Percentiles rank a stretch among this genome's conserved stretches.
Conservation (phyloP, 441 rosid genomes). For the Geranium incanum region DNA sequence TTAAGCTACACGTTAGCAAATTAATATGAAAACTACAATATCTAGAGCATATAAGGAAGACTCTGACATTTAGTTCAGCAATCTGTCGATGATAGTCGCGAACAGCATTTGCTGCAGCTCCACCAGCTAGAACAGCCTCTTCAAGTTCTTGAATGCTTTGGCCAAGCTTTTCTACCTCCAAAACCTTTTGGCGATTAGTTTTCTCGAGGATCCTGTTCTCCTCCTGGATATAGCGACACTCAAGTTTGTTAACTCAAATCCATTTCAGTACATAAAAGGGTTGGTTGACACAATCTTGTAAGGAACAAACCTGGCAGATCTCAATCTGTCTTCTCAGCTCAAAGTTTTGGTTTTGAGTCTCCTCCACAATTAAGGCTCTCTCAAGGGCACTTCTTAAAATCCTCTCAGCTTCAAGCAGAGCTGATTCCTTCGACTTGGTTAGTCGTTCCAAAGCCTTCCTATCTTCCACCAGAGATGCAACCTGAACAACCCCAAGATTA, state of each 20-base stretch:
- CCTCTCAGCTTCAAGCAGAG: slow-evolving; percentile 82
- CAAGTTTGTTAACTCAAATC: background rate
- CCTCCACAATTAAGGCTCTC: slow-evolving; percentile 81
- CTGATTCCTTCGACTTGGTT: slow-evolving; percentile 70
- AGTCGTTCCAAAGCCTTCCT: slow-evolving; percentile 84
- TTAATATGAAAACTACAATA: background rate
- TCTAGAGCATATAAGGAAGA: background rate
- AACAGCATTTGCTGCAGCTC: slow-evolving; percentile 72
- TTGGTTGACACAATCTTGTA: background rate
- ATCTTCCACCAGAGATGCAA: slow-evolving; percentile 66
- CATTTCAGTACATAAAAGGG: slow-evolving; percentile 2
- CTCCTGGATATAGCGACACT: slow-evolving; percentile 38
- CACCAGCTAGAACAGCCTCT: slow-evolving; percentile 73
- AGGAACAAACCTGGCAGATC: slow-evolving; percentile 53
- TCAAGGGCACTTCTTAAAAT: slow-evolving; percentile 73
- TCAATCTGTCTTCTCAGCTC: slow-evolving; percentile 79
- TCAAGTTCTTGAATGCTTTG: slow-evolving; percentile 71
- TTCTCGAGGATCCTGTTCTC: slow-evolving; percentile 87
- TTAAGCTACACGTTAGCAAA: background rate
- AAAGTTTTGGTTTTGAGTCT: slow-evolving; percentile 80
- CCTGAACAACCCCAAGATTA: slow-evolving; percentile 25
- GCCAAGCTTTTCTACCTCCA: slow-evolving; percentile 79
- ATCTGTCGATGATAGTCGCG: slow-evolving; percentile 64
- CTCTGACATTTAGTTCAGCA: slow-evolving; percentile 57
- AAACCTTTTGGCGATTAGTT: slow-evolving; percentile 78